phyloP scores from a whole-genome alignment of 2,329 filamentous ascomycete genomes.

The Scedosporium aurantiacum region DNA sequence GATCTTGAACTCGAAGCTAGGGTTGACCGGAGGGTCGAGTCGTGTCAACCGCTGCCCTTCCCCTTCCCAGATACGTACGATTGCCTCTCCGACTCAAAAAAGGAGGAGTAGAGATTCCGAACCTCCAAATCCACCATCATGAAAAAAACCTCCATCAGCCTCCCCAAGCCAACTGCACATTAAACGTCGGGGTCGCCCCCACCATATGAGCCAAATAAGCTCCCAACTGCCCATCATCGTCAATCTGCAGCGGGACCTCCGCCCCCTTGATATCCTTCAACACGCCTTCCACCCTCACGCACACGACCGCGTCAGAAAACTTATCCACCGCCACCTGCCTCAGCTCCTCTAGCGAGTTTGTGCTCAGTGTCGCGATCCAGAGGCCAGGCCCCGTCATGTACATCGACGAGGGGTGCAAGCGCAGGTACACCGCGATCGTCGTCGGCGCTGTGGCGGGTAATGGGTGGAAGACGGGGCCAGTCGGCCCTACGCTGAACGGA shows the following conservation, averaged over 20 bases:
- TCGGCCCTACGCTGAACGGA: slow-evolving; percentile 17
- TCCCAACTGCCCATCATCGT: slow-evolving; percentile 59
- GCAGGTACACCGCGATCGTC: slow-evolving; percentile 52
- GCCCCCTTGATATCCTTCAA: slow-evolving; percentile 47
- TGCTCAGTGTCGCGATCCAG: slow-evolving; percentile 55
- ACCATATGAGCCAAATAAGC: slow-evolving; percentile 59
- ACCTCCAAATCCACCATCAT: neutral
- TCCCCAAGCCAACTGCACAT: slow-evolving; percentile 25
- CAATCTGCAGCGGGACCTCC: slow-evolving; percentile 54
- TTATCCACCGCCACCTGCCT: slow-evolving; percentile 49
- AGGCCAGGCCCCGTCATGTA: slow-evolving; percentile 38
- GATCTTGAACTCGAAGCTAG: neutral
- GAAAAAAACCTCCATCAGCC: neutral
- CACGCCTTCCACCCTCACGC: slow-evolving; percentile 54
- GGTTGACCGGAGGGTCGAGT: neutral
- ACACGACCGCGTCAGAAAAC: slow-evolving; percentile 43
- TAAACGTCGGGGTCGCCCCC: slow-evolving; percentile 30
- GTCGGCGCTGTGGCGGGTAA: slow-evolving; percentile 12
- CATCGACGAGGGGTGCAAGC: slow-evolving; percentile 54
- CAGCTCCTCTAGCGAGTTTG: slow-evolving; percentile 49
- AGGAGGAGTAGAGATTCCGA: no score
- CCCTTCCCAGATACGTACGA: neutral
- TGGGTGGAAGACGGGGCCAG: slow-evolving; percentile 15
- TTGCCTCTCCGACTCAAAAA: neutral
- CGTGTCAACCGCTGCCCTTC: neutral